Conservation (phyloP, 2,329 filamentous ascomycete species). For the Trichoderma breve region DNA sequence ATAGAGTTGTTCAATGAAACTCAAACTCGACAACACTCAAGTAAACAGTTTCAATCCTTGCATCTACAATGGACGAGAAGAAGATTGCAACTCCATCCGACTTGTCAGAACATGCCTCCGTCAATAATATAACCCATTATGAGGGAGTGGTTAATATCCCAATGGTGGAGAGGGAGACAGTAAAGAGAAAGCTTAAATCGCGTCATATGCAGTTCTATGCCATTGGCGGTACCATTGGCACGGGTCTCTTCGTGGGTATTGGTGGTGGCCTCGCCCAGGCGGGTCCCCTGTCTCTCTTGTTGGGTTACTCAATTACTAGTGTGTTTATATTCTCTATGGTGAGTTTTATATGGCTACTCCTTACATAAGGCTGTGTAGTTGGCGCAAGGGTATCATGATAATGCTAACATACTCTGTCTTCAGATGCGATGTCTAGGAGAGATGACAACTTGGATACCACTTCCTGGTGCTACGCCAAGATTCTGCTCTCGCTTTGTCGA, state of each 20-base stretch:
- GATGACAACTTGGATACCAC: conserved; percentile 56
- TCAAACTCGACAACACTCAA: background rate
- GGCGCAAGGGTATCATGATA: background rate
- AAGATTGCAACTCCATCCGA: conserved; percentile 3
- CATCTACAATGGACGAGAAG: conserved; percentile 5
- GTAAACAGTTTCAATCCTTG: background rate
- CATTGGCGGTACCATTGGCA: conserved; percentile 47
- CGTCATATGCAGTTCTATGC: conserved; percentile 51
- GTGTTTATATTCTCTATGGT: conserved; percentile 43
- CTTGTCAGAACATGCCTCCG: background rate
- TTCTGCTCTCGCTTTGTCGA: conserved; percentile 55
- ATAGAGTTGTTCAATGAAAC: background rate
- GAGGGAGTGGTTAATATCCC: background rate
- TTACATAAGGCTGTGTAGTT: background rate
- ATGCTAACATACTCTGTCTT: background rate
- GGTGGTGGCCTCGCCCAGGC: conserved; percentile 42
- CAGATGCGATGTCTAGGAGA: conserved; percentile 50
- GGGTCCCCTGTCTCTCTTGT: conserved; percentile 44
- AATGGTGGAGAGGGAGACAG: background rate
- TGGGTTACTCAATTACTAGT: conserved; percentile 47
- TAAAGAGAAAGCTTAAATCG: conserved; percentile 22
- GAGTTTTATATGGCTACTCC: background rate
- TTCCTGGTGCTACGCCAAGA: conserved; percentile 54
- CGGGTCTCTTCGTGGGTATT: conserved; percentile 46
- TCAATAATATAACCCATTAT: background rate